These are phyloP conservation scores for Diplogelasinospora grovesii DNA, from an alignment of 495 filamentous ascomycete species.

Conservation along the genomic window DNA sequence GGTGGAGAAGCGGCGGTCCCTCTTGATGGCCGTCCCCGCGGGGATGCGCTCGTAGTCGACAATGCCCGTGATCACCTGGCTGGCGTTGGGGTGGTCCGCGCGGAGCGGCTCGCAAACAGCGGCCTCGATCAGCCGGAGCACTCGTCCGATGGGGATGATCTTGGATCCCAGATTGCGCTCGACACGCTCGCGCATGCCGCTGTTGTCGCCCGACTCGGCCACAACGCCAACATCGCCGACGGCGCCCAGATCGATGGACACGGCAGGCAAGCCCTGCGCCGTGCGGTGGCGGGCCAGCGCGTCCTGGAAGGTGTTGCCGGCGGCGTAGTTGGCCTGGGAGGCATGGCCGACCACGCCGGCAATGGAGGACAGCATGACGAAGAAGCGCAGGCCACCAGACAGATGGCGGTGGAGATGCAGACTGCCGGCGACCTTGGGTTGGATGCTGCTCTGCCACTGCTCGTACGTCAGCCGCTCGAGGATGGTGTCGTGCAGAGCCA, in stretches of 20 bases:
- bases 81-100: too few species aligned
- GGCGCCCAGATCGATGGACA: constrained; percentile 42
- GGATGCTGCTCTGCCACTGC: constrained; percentile 35
- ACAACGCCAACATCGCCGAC: constrained; percentile 30
- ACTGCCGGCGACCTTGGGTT: constrained; percentile 40
- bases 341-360: constrained; percentile 43
- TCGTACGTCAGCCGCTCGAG: constrained; percentile 36
- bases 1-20: too few species aligned
- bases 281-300: constrained; percentile 35
- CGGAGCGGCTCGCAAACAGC: too few species aligned
- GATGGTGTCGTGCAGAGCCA: constrained; percentile 21
- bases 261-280: constrained; percentile 26
- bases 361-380: constrained; percentile 52
- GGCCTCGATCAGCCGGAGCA: too few species aligned
- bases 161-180: too few species aligned
- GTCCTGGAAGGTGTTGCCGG: constrained; percentile 53
- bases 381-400: constrained; percentile 47
- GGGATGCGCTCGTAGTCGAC: too few species aligned
- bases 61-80: too few species aligned
- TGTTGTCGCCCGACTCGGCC: constrained; percentile 10
- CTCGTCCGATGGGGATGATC: too few species aligned
- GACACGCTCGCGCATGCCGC: not conserved
- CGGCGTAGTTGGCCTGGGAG: constrained; percentile 51
- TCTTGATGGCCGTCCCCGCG: too few species aligned
- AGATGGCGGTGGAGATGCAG: constrained; percentile 24